Evolutionary conservation across 1,284 basidiomycete genomes (phyloP).

Genomic region (Ganoderma boninense): DNA sequence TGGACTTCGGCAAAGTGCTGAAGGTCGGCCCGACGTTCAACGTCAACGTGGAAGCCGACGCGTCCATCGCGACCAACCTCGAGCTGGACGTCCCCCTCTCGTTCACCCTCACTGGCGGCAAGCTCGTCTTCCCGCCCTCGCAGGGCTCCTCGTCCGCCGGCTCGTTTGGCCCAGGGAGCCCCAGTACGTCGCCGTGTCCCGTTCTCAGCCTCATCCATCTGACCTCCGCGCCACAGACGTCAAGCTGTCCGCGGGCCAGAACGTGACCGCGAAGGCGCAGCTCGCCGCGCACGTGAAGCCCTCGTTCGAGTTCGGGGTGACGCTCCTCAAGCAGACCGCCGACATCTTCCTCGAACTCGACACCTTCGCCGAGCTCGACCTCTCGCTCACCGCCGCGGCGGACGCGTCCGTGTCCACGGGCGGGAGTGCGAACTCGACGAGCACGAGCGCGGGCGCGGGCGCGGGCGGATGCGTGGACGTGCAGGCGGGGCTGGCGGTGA

Average conservation of each 20-base stretch:
- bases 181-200: slow-evolving; percentile 43
- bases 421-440: not conserved
- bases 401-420: slow-evolving; percentile 22
- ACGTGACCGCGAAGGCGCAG: slow-evolving; percentile 51
- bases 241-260: slow-evolving; percentile 49
- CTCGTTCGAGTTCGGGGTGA: slow-evolving; percentile 43
- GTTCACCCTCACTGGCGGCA: slow-evolving; percentile 42
- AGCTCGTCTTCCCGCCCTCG: slow-evolving; percentile 51
- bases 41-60: slow-evolving; percentile 38
- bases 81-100: slow-evolving; percentile 49
- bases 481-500: not conserved
- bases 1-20: slow-evolving; percentile 35
- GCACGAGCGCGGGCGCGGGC: slow-evolving; percentile 24
- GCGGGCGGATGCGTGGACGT: slow-evolving; percentile 11
- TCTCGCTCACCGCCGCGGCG: slow-evolving; percentile 30
- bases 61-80: slow-evolving; percentile 45
- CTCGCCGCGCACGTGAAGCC: slow-evolving; percentile 40
- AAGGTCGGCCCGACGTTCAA: slow-evolving; percentile 46
- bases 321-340: slow-evolving; percentile 43
- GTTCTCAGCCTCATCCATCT: not conserved
- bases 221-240: slow-evolving; percentile 42
- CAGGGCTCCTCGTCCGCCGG: slow-evolving; percentile 17
- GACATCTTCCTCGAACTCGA: slow-evolving; percentile 53
- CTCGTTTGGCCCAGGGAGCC: slow-evolving; percentile 37
- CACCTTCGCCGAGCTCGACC: slow-evolving; percentile 47